Evolutionary conservation across 129 eudicot species (phyloP), one percentile per base, ranked within the genome.

Genomic region (Chrysanthemum makinoi): DNA sequence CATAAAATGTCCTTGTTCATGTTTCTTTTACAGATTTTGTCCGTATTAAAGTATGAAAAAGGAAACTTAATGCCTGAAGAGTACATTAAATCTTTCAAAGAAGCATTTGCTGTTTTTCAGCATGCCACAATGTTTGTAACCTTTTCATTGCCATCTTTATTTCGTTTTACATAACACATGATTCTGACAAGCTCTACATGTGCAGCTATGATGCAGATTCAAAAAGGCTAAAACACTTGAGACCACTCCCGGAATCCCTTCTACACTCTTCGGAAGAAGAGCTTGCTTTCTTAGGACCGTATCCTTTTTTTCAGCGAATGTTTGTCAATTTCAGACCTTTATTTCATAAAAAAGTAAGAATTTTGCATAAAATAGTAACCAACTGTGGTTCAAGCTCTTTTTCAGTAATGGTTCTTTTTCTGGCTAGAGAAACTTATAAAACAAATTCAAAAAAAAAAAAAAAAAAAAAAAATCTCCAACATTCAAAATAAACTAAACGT

Each of bases 241-340:
- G 86, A 77, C 93, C 88, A 65, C 71, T 88, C 52, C 47, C 89
- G 2, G 81, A 78, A 66, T 72, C 75, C 11, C 87, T 89, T 35
- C 62, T 83, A 71, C 72, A 80, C 68, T 54, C 59, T 66, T 73
- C 80, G 2, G 83, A 66, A 26, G 82, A 66, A 51, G 87, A 82
- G 46, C 83, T 88, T 53, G 91, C 84, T 70, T 91, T 86, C 69
- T 67, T 91, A 63, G 97, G 97, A 18, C 93, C 86, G 94, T 91
- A 91, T 91, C 97, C 97, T 52, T 72, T 53, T 60, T 2, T 28
- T 49, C 69, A 14, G 52, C 19, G 35, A 47, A 44, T 0, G 18
- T n/a, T 62, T 15, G 9, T 14, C 44, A 28, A 12, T 74, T 44
- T 39, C 46, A 39, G 10, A 39, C 46, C 46, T 39, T 6, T 8